Evolutionary conservation across 2,329 filamentous ascomycete genomes (phyloP).

Genomic region (Cucurbitaria berberidis): DNA sequence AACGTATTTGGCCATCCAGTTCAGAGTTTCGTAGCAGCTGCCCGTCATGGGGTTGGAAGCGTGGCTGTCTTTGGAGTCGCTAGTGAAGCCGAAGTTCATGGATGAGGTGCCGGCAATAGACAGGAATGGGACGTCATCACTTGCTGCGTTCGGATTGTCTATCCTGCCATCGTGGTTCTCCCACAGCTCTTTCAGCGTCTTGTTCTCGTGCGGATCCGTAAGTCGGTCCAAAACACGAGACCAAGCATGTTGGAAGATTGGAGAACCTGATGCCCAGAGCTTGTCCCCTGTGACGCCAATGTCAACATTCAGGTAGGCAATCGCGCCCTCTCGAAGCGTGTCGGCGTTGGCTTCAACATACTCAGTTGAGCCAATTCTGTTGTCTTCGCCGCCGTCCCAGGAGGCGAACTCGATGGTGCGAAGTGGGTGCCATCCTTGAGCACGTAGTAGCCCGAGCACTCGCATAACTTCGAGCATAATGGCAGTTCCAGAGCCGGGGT

Average conservation of each 20-base stretch:
- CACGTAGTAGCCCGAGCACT: slow-evolving; percentile 79
- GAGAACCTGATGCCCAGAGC: slow-evolving; percentile 81
- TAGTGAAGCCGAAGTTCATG: slow-evolving; percentile 81
- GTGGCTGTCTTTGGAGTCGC: slow-evolving; percentile 40
- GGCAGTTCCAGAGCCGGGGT: slow-evolving; percentile 84
- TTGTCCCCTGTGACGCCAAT: slow-evolving; percentile 76
- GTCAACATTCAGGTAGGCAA: slow-evolving; percentile 92
- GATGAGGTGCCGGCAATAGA: slow-evolving; percentile 88
- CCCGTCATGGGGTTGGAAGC: slow-evolving; percentile 70
- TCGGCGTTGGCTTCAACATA: slow-evolving; percentile 87
- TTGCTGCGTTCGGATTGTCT: slow-evolving; percentile 72
- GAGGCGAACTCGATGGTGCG: slow-evolving; percentile 97
- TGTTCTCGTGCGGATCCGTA: slow-evolving; percentile 71
- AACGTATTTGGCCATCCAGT: slow-evolving; percentile 79
- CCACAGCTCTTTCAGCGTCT: slow-evolving; percentile 78
- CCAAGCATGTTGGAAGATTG: slow-evolving; percentile 76
- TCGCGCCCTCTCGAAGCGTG: slow-evolving; percentile 72
- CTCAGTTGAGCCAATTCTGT: slow-evolving; percentile 91
- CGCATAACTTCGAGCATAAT: slow-evolving; percentile 88
- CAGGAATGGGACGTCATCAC: slow-evolving; percentile 91
- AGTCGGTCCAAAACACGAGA: slow-evolving; percentile 76
- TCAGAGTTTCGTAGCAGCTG: slow-evolving; percentile 88
- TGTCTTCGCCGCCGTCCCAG: slow-evolving; percentile 95
- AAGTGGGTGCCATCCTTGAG: slow-evolving; percentile 84
- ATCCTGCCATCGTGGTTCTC: slow-evolving; percentile 66